Evolutionary conservation across 2,329 filamentous ascomycete species (phyloP).

Genomic region (Cadophora luteo-olivacea): DNA sequence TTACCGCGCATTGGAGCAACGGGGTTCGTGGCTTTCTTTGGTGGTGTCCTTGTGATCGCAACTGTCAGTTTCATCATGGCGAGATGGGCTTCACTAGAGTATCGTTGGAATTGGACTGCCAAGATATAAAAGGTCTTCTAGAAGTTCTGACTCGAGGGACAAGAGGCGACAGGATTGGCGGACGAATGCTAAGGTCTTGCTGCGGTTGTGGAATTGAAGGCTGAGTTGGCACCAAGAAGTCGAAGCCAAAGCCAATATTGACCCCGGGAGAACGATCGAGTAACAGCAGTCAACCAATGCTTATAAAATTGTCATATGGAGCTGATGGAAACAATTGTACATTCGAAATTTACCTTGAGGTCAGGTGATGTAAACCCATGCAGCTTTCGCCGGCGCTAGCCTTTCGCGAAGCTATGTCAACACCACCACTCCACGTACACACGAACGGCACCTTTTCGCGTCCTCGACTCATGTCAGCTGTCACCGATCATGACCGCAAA

Average conservation of each 20-base stretch:
- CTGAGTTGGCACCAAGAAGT: too few species aligned
- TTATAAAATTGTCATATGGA: too few species aligned
- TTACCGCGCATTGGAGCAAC: conserved; percentile 34
- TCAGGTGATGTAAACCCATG: too few species aligned
- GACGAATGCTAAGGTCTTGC: too few species aligned
- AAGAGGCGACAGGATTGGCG: not conserved
- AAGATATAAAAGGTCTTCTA: conserved; percentile 30
- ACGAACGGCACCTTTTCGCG: not conserved
- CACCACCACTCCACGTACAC: not conserved
- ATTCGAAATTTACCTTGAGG: too few species aligned
- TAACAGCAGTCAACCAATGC: too few species aligned
- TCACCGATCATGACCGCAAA: not conserved
- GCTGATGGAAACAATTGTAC: too few species aligned
- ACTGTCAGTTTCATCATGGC: conserved; percentile 39
- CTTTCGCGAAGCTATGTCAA: not conserved
- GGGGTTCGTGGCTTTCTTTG: conserved; percentile 40
- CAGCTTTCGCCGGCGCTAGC: too few species aligned
- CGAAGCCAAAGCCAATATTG: too few species aligned
- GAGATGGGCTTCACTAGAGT: conserved; percentile 42
- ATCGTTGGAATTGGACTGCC: conserved; percentile 40
- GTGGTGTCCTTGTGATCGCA: conserved; percentile 37
- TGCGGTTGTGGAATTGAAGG: too few species aligned
- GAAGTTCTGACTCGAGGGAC: too few species aligned
- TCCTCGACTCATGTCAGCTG: not conserved
- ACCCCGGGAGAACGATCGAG: too few species aligned